Conservation (phyloP, 371 early-diverging fungal genomes). For the Syncephalastrum sp. region DNA sequence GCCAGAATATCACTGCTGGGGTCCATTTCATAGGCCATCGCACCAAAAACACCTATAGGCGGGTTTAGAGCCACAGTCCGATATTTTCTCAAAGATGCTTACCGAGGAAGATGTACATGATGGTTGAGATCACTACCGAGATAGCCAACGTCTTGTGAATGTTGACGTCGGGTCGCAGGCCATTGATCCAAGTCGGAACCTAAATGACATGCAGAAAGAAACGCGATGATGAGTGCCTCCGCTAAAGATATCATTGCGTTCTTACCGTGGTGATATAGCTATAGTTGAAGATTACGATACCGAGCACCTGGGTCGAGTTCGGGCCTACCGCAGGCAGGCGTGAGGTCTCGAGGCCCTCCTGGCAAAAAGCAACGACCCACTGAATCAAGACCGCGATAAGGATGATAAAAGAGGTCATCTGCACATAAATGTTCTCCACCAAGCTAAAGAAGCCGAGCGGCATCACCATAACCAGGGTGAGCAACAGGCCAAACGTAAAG, state of each 20-base stretch:
- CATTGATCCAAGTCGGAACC: constrained; percentile 66
- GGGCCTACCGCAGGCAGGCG: constrained; percentile 45
- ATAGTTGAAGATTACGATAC: constrained; percentile 62
- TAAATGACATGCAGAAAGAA: constrained; percentile 6
- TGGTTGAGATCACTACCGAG: constrained; percentile 47
- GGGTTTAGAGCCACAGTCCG: background rate
- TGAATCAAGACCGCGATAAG: constrained; percentile 46
- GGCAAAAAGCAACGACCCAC: constrained; percentile 57
- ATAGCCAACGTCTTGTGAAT: constrained; percentile 54
- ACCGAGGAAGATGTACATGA: constrained; percentile 48
- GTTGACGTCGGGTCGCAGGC: constrained; percentile 46
- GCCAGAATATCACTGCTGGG: constrained; percentile 50
- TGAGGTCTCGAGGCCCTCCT: constrained; percentile 46
- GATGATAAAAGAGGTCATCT: constrained; percentile 52
- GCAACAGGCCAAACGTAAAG: constrained; percentile 52
- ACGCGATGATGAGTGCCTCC: background rate
- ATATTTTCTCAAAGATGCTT: background rate
- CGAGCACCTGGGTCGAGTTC: constrained; percentile 52
- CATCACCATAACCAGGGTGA: constrained; percentile 50
- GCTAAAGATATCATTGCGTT: no score
- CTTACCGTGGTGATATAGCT: constrained; percentile 58
- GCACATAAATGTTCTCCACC: constrained; percentile 58
- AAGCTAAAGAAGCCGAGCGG: constrained; percentile 58
- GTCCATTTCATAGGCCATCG: constrained; percentile 55
- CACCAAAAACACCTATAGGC: constrained; percentile 47